Evolutionary conservation across 352 stramenopile genomes (phyloP).

Genomic region (Proteromonas lacertae): DNA sequence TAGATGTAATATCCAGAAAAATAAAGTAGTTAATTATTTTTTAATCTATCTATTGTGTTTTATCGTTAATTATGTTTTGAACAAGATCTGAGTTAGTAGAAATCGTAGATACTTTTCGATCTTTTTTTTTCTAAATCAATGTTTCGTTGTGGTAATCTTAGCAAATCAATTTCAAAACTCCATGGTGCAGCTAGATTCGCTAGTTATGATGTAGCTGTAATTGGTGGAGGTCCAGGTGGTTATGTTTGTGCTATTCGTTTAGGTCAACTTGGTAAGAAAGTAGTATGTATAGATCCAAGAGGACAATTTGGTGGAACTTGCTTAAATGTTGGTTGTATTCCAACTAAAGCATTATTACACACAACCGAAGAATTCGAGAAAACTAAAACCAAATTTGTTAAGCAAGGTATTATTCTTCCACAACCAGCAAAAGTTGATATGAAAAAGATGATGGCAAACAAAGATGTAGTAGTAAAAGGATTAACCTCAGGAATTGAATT

Average conservation of each 20-base stretch:
- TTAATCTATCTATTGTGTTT: too few species aligned
- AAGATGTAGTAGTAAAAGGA: conserved; percentile 60
- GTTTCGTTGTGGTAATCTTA: too few species aligned
- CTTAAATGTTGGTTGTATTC: conserved; percentile 96
- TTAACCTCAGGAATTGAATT: conserved; percentile 81
- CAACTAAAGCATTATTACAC: conserved; percentile 66
- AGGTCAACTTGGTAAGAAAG: conserved; percentile 75
- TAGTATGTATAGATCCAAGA: conserved; percentile 74
- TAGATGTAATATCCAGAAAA: too few species aligned
- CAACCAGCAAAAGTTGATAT: conserved; percentile 60
- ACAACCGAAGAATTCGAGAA: conserved; percentile 76
- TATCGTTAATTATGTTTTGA: too few species aligned
- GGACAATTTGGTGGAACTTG: conserved; percentile 75
- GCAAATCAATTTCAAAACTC: too few species aligned
- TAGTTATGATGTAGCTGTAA: conserved; percentile 35
- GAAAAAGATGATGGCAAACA: conserved; percentile 70
- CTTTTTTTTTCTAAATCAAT: too few species aligned
- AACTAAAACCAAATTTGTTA: conserved; percentile 70
- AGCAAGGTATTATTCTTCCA: conserved; percentile 56
- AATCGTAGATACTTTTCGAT: too few species aligned
- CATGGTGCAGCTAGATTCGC: too few species aligned
- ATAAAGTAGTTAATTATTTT: too few species aligned
- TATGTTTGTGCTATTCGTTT: conserved; percentile 96
- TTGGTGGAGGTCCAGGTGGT: conserved; percentile 74
- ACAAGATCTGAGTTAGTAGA: too few species aligned